Evolutionary conservation across 345 rosid species (phyloP).

Genomic region (Excoecaria agallocha): DNA sequence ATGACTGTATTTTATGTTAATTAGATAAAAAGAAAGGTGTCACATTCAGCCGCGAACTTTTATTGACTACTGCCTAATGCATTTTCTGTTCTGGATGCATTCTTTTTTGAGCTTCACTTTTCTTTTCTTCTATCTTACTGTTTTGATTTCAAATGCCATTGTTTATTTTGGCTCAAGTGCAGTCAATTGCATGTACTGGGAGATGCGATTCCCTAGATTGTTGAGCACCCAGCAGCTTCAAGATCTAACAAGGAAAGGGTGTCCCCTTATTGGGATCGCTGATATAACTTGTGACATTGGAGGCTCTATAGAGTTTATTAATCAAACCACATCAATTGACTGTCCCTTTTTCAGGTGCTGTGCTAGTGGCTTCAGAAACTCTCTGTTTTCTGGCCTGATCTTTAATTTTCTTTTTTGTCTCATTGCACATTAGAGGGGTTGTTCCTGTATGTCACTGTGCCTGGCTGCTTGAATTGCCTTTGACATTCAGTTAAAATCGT

Average conservation of each 20-base stretch:
- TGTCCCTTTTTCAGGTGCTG: slow-evolving; percentile 83
- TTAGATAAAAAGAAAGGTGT: neutral
- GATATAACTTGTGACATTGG: slow-evolving; percentile 89
- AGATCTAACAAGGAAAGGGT: slow-evolving; percentile 51
- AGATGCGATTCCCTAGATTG: slow-evolving; percentile 75
- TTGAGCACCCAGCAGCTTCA: slow-evolving; percentile 66
- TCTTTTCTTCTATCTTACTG: neutral
- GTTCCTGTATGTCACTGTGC: no score
- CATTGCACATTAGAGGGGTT: no score
- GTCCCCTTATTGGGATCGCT: slow-evolving; percentile 83
- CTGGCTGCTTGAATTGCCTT: no score
- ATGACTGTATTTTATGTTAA: neutral
- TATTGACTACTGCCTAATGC: neutral
- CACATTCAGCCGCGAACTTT: neutral
- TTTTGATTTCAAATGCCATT: neutral
- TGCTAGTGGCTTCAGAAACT: neutral
- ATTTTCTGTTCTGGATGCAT: neutral
- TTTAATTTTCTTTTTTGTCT: no score
- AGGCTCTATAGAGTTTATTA: slow-evolving; percentile 84
- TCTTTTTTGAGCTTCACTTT: neutral
- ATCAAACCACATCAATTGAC: slow-evolving; percentile 66
- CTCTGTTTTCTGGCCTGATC: no score
- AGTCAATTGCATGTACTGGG: slow-evolving; percentile 99
- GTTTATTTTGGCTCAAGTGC: slow-evolving; percentile 21
- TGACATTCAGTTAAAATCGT: no score